Percentiles rank a stretch among this genome's conserved stretches.
These are phyloP conservation scores for Phaffia rhodozyma DNA, from an alignment of 1,284 basidiomycete genomes.

Conservation along the genomic window DNA sequence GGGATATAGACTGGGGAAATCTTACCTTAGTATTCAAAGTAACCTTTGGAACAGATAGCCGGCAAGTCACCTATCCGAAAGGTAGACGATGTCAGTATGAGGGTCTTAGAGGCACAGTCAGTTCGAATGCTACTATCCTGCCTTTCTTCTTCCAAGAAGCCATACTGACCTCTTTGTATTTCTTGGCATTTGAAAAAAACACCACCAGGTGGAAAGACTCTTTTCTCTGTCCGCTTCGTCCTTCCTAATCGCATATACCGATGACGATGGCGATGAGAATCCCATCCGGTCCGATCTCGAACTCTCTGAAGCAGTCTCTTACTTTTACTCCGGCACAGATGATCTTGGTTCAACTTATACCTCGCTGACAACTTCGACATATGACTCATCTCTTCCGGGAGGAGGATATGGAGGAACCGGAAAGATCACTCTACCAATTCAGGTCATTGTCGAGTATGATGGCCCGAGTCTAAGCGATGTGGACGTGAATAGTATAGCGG, in stretches of 20 bases:
- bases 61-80: conserved; percentile 16
- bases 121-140: background rate
- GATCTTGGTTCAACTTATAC: conserved; percentile 57
- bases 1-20: background rate
- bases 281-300: conserved; percentile 58
- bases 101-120: conserved; percentile 15
- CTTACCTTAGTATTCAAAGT: conserved; percentile 17
- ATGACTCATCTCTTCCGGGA: conserved; percentile 15
- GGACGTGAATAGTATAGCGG: conserved; percentile 47
- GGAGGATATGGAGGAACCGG: conserved; percentile 30
- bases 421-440: conserved; percentile 61
- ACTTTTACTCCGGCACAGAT: conserved; percentile 58
- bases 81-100: conserved; percentile 16
- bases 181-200: background rate
- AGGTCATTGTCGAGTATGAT: conserved; percentile 72
- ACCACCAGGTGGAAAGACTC: conserved; percentile 58
- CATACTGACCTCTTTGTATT: background rate
- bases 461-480: conserved; percentile 82
- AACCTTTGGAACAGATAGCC: conserved; percentile 10
- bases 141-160: background rate
- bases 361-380: conserved; percentile 12
- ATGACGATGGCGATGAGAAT: conserved; percentile 65
- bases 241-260: conserved; percentile 66
- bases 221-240: conserved; percentile 58
- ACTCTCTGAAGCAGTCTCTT: conserved; percentile 69